Evolutionary conservation across 164 flowering plant genomes (phyloP).

Genomic region (Stephania yunnanensis): DNA sequence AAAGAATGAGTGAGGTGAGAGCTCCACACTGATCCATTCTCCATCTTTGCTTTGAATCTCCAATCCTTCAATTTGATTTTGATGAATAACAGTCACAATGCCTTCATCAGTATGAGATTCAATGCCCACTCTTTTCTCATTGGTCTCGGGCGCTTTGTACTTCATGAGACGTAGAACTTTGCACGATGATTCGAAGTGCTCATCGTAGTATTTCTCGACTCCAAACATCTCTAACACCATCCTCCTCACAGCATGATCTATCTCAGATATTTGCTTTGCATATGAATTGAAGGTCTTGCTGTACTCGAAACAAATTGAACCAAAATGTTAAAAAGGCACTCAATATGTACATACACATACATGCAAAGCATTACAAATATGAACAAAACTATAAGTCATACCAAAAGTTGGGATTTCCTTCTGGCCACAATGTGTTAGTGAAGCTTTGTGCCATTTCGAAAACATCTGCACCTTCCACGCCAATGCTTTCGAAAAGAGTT

Average conservation of each 20-base stretch:
- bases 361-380: too few species aligned
- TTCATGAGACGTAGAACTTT: conserved; percentile 51
- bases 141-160: conserved; percentile 35
- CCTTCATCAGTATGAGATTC: conserved; percentile 49
- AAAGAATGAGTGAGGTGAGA: conserved; percentile 34
- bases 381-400: conserved; percentile 8
- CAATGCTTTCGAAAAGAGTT: conserved; percentile 6
- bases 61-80: conserved; percentile 48
- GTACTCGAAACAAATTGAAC: background rate
- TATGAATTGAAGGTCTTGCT: conserved; percentile 38
- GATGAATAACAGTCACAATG: conserved; percentile 45
- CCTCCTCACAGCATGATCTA: conserved; percentile 40
- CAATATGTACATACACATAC: background rate
- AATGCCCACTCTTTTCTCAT: conserved; percentile 37
- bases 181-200: conserved; percentile 41
- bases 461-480: background rate
- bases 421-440: conserved; percentile 32
- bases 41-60: conserved; percentile 46
- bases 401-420: conserved; percentile 49
- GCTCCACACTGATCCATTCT: conserved; percentile 37
- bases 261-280: conserved; percentile 31
- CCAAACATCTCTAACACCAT: conserved; percentile 60
- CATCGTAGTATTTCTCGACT: conserved; percentile 43
- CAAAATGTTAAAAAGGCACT: too few species aligned
- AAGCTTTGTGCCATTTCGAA: conserved; percentile 16